Conservation (phyloP, 805 yeast genomes). For the Danielozyma ontarioensis region DNA sequence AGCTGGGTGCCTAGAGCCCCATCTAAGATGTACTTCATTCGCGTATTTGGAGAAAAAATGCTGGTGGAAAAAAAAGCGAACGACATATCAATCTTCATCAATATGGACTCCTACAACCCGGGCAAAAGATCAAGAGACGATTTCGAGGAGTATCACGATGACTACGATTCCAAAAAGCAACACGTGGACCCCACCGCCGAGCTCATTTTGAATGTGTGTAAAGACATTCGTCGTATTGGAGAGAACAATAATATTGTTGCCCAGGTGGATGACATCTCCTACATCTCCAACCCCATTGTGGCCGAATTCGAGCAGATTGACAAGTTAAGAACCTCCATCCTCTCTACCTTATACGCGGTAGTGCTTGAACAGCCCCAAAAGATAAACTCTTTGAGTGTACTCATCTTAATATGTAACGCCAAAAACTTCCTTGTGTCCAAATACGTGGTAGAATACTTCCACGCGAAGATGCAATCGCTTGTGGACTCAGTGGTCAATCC, state of each 20-base stretch:
- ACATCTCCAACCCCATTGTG: slow-evolving; percentile 61
- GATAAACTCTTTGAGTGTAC: slow-evolving; percentile 61
- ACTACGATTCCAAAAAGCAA: slow-evolving; percentile 29
- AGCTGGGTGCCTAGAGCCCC: slow-evolving; percentile 67
- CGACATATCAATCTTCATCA: too few species aligned
- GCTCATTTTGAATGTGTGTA: slow-evolving; percentile 38
- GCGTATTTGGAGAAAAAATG: too few species aligned
- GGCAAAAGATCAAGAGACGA: slow-evolving; percentile 27
- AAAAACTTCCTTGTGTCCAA: slow-evolving; percentile 62
- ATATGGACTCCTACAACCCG: slow-evolving; percentile 12
- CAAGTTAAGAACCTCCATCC: slow-evolving; percentile 51
- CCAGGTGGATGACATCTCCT: slow-evolving; percentile 51
- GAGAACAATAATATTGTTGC: slow-evolving; percentile 35
- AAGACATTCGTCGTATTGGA: slow-evolving; percentile 40
- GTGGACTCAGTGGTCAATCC: slow-evolving; percentile 29
- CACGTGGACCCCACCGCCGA: slow-evolving; percentile 38
- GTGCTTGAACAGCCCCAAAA: slow-evolving; percentile 90
- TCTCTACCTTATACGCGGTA: slow-evolving; percentile 63
- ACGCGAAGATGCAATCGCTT: slow-evolving; percentile 54
- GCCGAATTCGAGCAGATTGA: slow-evolving; percentile 62
- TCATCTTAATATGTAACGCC: slow-evolving; percentile 62
- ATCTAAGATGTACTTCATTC: too few species aligned
- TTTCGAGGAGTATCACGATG: slow-evolving; percentile 16
- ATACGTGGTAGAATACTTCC: slow-evolving; percentile 63
- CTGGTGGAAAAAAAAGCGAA: too few species aligned